Conservation (phyloP, 2,329 filamentous ascomycete genomes). For the Tolypocladium ophioglossoides region DNA sequence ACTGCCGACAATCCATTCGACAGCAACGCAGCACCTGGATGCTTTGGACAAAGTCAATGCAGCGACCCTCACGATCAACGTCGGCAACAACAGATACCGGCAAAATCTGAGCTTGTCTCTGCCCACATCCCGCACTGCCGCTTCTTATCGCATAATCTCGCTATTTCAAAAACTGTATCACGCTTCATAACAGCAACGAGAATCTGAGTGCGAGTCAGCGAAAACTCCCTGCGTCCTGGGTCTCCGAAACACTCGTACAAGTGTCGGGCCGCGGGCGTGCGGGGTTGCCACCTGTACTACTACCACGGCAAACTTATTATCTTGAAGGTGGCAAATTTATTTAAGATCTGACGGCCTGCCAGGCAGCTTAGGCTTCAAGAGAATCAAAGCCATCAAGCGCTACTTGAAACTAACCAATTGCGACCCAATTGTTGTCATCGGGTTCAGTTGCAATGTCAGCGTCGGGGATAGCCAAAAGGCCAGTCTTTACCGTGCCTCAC, state of each 20-base stretch:
- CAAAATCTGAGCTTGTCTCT: neutral
- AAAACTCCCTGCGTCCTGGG: neutral
- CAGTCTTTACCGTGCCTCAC: constrained; percentile 22
- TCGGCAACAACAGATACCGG: neutral
- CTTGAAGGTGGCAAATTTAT: neutral
- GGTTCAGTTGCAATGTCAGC: neutral
- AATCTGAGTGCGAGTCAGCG: neutral
- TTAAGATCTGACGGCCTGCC: neutral
- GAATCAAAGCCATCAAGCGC: neutral
- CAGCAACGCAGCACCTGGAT: neutral
- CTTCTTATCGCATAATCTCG: neutral
- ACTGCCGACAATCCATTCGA: neutral
- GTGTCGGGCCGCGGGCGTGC: neutral
- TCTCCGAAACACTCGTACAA: neutral
- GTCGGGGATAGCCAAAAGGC: neutral
- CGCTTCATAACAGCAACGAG: neutral
- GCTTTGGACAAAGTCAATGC: neutral
- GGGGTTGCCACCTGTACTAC: neutral
- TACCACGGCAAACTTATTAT: neutral
- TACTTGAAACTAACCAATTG: neutral
- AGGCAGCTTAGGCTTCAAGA: neutral
- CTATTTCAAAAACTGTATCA: neutral
- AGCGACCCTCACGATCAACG: no score
- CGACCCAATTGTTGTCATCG: neutral
- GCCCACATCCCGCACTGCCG: neutral